Evolutionary conservation across 2,329 filamentous ascomycete species (phyloP), one percentile per base, ranked within the genome.

Genomic region (Fusarium succisae): DNA sequence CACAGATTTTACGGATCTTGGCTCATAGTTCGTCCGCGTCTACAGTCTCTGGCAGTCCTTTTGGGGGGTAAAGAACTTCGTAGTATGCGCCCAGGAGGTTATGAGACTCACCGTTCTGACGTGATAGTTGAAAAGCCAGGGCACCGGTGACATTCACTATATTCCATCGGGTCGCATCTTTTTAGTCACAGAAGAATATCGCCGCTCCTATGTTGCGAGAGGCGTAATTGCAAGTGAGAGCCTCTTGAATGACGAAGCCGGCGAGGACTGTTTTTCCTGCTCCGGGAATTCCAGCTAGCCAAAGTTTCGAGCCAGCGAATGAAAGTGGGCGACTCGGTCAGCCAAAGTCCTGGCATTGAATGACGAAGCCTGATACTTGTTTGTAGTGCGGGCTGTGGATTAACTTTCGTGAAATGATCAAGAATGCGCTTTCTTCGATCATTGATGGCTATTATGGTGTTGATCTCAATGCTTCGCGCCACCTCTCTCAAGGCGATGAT

Each of bases 211-310:
- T 48, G 1, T 8, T 32, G 0, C 37, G 22, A 6, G n/a, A 38
- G 14, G n/a, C 1, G 15, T 41, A 14, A 12, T 22, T 54, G 9
- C 10, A 24, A 10, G 28, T 5, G 11, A 72, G 28, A 3, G 44
- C 58, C 22, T 76, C 60, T 9, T 68, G 60, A 3, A 69, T 51
- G 0, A 48, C 61, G 1, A 58, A 48, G 6, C 65, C 63, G 0
- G 74, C 69, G 1, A 76, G 26, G 12, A 75, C 2, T 1, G 74
- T 65, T 38, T 76, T 76, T 2, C 71, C 63, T 20, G 50, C 47
- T 2, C 74, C 63, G 0, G 71, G 69, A 6, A 75, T 74, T 0
- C 71, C 74, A 10, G 43, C 66, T 2, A 74, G 22, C 71, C 74
- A 73, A 3, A 73, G 54, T 73, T 0, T 64, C 47, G 3, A 71